phyloP scores from a whole-genome alignment of 176 grass and related monocot species.

The Oryza meridionalis region DNA sequence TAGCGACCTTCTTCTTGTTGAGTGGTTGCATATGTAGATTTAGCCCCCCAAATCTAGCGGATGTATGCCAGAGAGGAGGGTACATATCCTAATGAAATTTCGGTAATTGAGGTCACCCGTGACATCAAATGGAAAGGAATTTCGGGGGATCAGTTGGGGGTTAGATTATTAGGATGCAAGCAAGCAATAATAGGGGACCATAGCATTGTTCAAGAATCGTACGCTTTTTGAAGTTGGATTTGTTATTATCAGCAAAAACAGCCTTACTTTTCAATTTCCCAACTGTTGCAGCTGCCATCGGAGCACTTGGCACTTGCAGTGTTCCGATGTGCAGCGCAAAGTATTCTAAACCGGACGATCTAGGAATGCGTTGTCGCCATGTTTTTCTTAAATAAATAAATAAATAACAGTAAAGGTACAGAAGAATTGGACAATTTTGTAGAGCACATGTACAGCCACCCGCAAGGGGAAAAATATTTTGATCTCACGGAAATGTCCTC shows the following conservation, averaged over 20 bases:
- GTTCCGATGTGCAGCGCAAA: neutral
- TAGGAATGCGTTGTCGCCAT: neutral
- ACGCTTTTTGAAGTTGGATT: neutral
- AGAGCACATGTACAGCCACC: neutral
- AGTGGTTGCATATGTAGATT: neutral
- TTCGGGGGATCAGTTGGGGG: conserved; percentile 10
- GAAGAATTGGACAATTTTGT: too few species aligned
- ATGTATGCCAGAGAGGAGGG: neutral
- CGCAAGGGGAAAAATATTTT: too few species aligned
- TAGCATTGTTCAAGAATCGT: conserved; percentile 41
- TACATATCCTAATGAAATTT: neutral
- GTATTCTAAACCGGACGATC: conserved; percentile 8
- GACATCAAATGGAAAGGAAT: conserved; percentile 51
- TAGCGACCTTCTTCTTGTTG: neutral
- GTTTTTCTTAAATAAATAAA: too few species aligned
- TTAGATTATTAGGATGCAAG: conserved; percentile 26
- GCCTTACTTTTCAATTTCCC: conserved; percentile 8
- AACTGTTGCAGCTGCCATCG: neutral
- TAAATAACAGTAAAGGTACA: too few species aligned
- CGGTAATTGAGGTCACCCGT: conserved; percentile 57
- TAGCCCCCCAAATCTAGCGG: neutral
- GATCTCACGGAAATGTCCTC: too few species aligned
- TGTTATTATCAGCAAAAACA: neutral
- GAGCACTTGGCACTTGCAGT: conserved; percentile 9
- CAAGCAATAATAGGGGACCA: conserved; percentile 37